Percentiles rank a stretch among this genome's conserved stretches.
phyloP scores from a whole-genome alignment of 805 yeast genomes.

The Suhomyces sp. region DNA sequence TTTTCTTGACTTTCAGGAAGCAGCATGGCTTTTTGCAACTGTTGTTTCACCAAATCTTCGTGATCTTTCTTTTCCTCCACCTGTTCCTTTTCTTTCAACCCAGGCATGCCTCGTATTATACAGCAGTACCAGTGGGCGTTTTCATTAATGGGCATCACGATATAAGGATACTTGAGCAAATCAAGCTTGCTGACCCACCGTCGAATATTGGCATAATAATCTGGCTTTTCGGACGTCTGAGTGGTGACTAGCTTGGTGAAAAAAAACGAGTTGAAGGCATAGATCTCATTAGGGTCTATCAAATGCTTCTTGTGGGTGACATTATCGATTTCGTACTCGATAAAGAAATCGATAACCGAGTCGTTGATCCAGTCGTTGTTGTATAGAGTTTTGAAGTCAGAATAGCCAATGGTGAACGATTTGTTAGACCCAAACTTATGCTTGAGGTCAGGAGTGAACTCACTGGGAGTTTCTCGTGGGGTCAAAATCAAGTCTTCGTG shows the following conservation, averaged over 20 bases:
- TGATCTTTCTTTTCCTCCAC: not conserved
- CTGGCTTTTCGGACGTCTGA: constrained; percentile 14
- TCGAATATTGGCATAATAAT: constrained; percentile 60
- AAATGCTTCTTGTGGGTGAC: constrained; percentile 21
- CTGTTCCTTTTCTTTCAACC: constrained; percentile 11
- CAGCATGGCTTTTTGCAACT: constrained; percentile 3
- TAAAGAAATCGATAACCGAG: constrained; percentile 78
- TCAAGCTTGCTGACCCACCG: constrained; percentile 78
- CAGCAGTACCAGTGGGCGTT: constrained; percentile 86
- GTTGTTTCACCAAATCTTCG: not conserved
- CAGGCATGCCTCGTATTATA: constrained; percentile 56
- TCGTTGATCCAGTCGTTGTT: constrained; percentile 90
- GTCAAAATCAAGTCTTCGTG: constrained; percentile 2
- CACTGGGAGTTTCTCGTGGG: constrained; percentile 28
- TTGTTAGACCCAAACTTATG: constrained; percentile 54
- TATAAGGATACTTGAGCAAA: constrained; percentile 49
- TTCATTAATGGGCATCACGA: constrained; percentile 80
- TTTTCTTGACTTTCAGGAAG: constrained; percentile 6
- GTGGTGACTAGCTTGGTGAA: constrained; percentile 55
- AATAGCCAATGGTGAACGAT: constrained; percentile 53
- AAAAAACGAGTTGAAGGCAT: constrained; percentile 80
- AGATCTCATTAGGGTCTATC: constrained; percentile 38
- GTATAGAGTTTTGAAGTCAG: constrained; percentile 76
- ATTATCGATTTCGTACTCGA: constrained; percentile 52
- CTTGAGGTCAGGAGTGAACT: constrained; percentile 46